These are phyloP conservation scores for Plasmodiophora brassicae DNA, from an alignment of 208 protist species.

Conservation along the genomic window DNA sequence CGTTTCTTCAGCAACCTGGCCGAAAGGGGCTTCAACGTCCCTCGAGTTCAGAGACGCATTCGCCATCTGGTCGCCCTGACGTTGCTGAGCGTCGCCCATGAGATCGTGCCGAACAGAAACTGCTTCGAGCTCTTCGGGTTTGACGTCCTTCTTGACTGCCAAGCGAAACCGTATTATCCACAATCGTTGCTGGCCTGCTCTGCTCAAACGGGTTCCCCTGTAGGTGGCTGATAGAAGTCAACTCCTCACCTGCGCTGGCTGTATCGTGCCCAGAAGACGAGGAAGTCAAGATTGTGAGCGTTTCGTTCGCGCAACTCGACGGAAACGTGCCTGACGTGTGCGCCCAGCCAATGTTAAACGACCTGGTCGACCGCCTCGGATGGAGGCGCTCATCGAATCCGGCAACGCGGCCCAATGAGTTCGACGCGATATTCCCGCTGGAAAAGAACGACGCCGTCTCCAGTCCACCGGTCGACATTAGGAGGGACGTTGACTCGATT, in stretches of 20 bases:
- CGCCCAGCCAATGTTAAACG: conserved; percentile 25
- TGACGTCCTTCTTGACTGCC: conserved; percentile 30
- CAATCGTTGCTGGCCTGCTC: too few species aligned
- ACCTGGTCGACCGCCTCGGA: neutral
- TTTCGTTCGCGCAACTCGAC: neutral
- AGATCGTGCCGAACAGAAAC: conserved; percentile 9
- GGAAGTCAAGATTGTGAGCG: conserved; percentile 18
- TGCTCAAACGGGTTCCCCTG: neutral
- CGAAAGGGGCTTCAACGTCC: neutral
- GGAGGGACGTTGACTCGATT: too few species aligned
- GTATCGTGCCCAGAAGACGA: neutral
- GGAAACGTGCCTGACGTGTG: neutral
- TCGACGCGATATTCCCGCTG: neutral
- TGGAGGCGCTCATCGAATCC: neutral
- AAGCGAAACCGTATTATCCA: neutral
- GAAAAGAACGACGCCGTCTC: too few species aligned
- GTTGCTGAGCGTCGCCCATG: neutral
- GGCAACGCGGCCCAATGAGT: neutral
- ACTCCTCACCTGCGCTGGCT: neutral
- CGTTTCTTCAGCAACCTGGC: neutral
- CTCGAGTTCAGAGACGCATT: neutral
- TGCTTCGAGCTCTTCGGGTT: conserved; percentile 42
- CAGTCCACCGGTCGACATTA: too few species aligned
- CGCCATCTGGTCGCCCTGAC: conserved; percentile 5
- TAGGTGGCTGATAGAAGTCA: conserved; percentile 21